A percentile compares a stretch with the other conserved stretches of the same genome.
phyloP scores from a whole-genome alignment of 1,139 yeast species.

The Kurtzmaniella quercitrusa region DNA sequence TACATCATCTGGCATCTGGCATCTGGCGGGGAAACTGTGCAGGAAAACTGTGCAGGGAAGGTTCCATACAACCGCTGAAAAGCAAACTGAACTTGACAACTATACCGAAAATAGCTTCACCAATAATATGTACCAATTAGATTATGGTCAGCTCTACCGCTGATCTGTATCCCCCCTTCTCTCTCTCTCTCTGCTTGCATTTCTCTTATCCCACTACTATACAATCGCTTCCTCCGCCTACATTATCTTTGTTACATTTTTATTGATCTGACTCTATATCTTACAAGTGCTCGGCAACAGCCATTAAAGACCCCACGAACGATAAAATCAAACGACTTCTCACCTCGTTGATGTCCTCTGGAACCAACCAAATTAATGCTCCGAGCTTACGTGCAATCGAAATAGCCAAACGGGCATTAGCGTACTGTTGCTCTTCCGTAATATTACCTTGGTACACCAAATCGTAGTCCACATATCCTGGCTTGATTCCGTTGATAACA shows the following conservation, averaged over 20 bases:
- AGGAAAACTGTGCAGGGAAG: too few species aligned
- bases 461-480: slow-evolving; percentile 96
- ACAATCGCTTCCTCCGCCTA: background rate
- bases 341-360: slow-evolving; percentile 97
- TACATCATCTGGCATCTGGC: too few species aligned
- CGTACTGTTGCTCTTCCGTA: slow-evolving; percentile 77
- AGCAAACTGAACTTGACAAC: too few species aligned
- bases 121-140: too few species aligned
- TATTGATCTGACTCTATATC: background rate
- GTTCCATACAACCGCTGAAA: too few species aligned
- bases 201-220: background rate
- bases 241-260: background rate
- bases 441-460: slow-evolving; percentile 74
- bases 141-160: too few species aligned
- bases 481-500: slow-evolving; percentile 87
- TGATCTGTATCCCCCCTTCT: too few species aligned
- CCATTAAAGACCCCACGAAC: slow-evolving; percentile 92
- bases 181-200: too few species aligned
- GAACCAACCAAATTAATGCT: slow-evolving; percentile 96
- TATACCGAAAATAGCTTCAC: too few species aligned
- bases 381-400: slow-evolving; percentile 98
- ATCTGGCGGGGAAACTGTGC: too few species aligned
- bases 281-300: slow-evolving; percentile 24
- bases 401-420: slow-evolving; percentile 94
- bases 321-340: slow-evolving; percentile 90